These are phyloP conservation scores for Fagus sylvatica DNA, from an alignment of 306 rosid species.

Conservation along the genomic window DNA sequence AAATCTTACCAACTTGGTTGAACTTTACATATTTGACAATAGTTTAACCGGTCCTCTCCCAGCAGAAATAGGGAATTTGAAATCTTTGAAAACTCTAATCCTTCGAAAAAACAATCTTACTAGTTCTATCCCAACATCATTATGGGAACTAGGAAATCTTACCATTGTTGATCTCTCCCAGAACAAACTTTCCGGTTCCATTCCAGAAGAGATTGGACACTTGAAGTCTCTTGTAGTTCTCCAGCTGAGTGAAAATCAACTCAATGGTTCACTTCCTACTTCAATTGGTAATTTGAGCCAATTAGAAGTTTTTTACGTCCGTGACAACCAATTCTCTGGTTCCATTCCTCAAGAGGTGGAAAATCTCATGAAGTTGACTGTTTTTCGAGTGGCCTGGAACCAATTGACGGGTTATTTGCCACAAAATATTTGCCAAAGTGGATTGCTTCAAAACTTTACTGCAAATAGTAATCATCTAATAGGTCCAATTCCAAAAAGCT, in stretches of 20 bases:
- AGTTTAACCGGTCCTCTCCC: not conserved
- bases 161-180: not conserved
- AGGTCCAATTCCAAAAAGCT: slow-evolving; percentile 11
- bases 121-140: slow-evolving; percentile 17
- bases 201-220: slow-evolving; percentile 29
- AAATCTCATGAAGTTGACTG: slow-evolving; percentile 20
- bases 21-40: not conserved
- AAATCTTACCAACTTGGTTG: not conserved
- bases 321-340: not conserved
- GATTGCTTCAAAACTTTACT: not conserved
- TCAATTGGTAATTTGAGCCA: slow-evolving; percentile 15
- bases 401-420: not conserved
- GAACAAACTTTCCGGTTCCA: slow-evolving; percentile 31
- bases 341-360: slow-evolving; percentile 4
- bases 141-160: slow-evolving; percentile 7
- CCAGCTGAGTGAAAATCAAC: slow-evolving; percentile 1
- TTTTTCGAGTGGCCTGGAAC: not conserved
- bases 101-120: not conserved
- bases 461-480: not conserved
- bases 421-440: not conserved
- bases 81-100: not conserved
- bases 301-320: not conserved
- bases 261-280: slow-evolving; percentile 2
- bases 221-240: slow-evolving; percentile 33
- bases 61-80: not conserved